Evolutionary conservation across 1,284 basidiomycete genomes (phyloP), one percentile per base, ranked within the genome.

Genomic region (Ceratobasidium theobromae): DNA sequence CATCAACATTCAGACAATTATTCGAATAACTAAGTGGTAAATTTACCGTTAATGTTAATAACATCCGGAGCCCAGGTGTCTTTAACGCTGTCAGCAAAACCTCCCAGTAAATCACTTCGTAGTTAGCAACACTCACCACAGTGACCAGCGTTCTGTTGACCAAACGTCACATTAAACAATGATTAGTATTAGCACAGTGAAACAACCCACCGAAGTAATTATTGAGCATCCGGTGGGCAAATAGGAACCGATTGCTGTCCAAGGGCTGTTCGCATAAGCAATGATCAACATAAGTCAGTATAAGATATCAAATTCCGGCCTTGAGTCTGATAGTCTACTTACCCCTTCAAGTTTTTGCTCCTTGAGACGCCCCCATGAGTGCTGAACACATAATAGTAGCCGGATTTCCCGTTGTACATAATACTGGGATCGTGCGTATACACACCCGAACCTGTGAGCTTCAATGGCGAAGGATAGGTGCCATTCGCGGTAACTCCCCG

Each of bases 11-110:
- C 38, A 43, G 33, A 33, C 27, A 60, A 38, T 11, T 21, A n/a
- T 30, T 9, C 23, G 35, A 33, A 8, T 12, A 23, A 21, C 49
- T 18, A 53, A 38, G 8, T 23, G n/a, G 46, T 16, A 14, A 21
- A 12, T 27, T 52, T 32, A 67, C 67, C 67, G 51, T 64, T 67
- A 25, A 67, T 46, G 33, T 64, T 55, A 30, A 51, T 32, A 18
- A 67, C 67, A 40, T 67, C 67, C 23, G 67, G 67, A 33, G 67
- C 67, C 67, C 67, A 67, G 12, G 58, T 64, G 35, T 67, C 67
- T 65, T n/a, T 21, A 11, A 35, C 28, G n/a, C n/a, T n/a, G n/a
- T n/a, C n/a, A n/a, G 14, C 35, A 38, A 38, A 38, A 60, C 16
- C 16, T 35, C 14, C 18, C 2, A 40, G 35, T 23, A n/a, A 16